Conservation (phyloP, 2,329 filamentous ascomycete species). For the Clonostachys rosea region DNA sequence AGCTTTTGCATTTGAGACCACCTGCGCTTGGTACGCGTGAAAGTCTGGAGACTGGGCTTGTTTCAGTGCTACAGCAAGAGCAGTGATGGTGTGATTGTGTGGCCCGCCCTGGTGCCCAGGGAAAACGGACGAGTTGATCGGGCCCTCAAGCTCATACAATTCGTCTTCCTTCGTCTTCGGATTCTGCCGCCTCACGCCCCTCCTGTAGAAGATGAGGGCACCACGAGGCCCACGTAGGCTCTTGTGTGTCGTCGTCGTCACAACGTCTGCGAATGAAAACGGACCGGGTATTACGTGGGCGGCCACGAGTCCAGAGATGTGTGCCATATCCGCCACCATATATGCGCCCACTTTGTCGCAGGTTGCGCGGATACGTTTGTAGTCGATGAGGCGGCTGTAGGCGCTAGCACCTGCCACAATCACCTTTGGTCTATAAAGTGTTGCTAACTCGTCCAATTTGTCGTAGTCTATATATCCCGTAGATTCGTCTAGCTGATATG, state of each 20-base stretch:
- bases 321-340: conserved; percentile 92
- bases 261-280: conserved; percentile 86
- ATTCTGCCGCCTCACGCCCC: conserved; percentile 79
- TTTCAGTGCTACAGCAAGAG: conserved; percentile 88
- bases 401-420: conserved; percentile 93
- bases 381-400: conserved; percentile 95
- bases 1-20: conserved; percentile 86
- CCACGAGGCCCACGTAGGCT: conserved; percentile 90
- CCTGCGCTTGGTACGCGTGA: conserved; percentile 85
- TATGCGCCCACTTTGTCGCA: conserved; percentile 90
- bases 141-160: conserved; percentile 83
- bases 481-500: conserved; percentile 84
- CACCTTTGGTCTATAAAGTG: conserved; percentile 90
- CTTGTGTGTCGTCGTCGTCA: conserved; percentile 98
- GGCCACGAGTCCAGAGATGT: conserved; percentile 91
- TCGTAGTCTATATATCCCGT: conserved; percentile 96
- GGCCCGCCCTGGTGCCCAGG: conserved; percentile 96
- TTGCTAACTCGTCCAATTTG: conserved; percentile 80
- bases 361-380: conserved; percentile 85
- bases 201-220: conserved; percentile 98
- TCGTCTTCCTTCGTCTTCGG: conserved; percentile 82
- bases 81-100: conserved; percentile 98
- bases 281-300: conserved; percentile 88
- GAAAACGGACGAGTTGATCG: conserved; percentile 96
- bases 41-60: conserved; percentile 89